Conservation (phyloP, 495 filamentous ascomycete genomes). For the Trichoderma parareesei region DNA sequence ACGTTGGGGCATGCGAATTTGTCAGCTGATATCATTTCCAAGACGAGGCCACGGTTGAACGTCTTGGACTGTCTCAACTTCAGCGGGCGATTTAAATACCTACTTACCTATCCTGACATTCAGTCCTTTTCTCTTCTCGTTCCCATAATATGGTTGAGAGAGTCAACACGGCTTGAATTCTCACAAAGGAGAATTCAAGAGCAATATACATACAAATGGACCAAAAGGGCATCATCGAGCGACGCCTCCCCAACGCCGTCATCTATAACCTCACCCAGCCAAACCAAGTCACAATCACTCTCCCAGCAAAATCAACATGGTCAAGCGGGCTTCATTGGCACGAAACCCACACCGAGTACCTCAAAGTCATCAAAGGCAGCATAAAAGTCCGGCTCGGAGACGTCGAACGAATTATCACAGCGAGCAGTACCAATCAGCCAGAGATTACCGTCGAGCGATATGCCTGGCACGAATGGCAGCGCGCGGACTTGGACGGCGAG, state of each 20-base stretch:
- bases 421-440: slow-evolving; percentile 8
- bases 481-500: slow-evolving; percentile 14
- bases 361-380: slow-evolving; percentile 22
- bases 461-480: slow-evolving; percentile 23
- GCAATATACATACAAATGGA: too few species aligned
- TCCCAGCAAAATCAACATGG: slow-evolving; percentile 24
- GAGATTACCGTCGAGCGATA: slow-evolving; percentile 17
- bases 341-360: slow-evolving; percentile 27
- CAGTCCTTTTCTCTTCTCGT: neutral
- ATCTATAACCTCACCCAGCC: slow-evolving; percentile 24
- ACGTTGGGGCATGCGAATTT: neutral
- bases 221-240: neutral
- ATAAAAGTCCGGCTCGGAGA: slow-evolving; percentile 19
- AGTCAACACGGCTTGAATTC: neutral
- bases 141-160: neutral
- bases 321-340: slow-evolving; percentile 29
- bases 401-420: neutral
- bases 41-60: too few species aligned
- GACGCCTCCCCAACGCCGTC: slow-evolving; percentile 19
- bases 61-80: too few species aligned
- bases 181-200: too few species aligned
- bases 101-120: neutral
- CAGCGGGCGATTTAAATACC: too few species aligned
- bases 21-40: neutral
- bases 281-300: slow-evolving; percentile 22